Evolutionary conservation across 2,329 filamentous ascomycete species (phyloP).

Genomic region (Colletotrichum sp.): DNA sequence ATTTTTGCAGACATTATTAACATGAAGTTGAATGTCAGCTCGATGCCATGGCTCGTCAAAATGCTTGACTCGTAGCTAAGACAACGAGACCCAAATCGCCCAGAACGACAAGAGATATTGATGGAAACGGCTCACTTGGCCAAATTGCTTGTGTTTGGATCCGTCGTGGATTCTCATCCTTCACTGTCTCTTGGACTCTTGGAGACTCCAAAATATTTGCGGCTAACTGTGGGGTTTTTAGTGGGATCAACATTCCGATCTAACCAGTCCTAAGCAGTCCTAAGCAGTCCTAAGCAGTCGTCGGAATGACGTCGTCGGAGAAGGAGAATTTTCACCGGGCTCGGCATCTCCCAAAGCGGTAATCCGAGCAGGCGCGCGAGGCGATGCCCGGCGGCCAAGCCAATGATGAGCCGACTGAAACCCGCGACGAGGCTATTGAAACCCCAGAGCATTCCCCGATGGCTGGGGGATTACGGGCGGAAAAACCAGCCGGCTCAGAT

Average conservation of each 20-base stretch:
- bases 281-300: background rate
- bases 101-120: background rate
- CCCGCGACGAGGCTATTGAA: background rate
- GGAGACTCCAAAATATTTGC: background rate
- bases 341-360: background rate
- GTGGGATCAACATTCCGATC: constrained; percentile 1
- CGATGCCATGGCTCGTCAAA: background rate
- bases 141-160: constrained; percentile 6
- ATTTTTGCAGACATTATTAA: background rate
- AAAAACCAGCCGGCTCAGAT: background rate
- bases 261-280: background rate
- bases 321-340: background rate
- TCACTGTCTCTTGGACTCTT: background rate
- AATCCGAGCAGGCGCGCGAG: constrained; percentile 7
- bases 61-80: constrained; percentile 6
- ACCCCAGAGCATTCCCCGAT: background rate
- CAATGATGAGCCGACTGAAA: background rate
- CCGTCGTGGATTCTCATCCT: background rate
- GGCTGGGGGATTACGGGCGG: background rate
- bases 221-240: constrained; percentile 1
- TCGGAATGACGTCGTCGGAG: constrained; percentile 5
- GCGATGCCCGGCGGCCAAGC: constrained; percentile 1
- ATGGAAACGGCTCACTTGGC: background rate
- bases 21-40: background rate
- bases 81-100: background rate